These are phyloP conservation scores for Oryza australiensis DNA, from an alignment of 176 grass and related monocot species.

Conservation along the genomic window DNA sequence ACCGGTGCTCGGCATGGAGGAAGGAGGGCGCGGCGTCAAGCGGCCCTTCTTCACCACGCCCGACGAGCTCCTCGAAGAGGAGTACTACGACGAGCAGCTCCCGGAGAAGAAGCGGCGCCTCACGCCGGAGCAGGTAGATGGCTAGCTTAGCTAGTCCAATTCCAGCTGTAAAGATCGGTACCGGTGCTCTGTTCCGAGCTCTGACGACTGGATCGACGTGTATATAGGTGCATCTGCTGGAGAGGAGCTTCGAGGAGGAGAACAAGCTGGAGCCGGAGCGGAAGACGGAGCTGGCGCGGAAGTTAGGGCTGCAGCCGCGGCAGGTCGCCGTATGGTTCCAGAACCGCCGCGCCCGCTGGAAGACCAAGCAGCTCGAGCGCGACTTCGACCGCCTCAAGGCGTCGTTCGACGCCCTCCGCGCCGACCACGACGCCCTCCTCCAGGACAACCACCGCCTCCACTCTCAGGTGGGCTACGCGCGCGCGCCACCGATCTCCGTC, in stretches of 20 bases:
- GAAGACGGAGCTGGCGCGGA: constrained; percentile 92
- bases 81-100: constrained; percentile 97
- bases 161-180: not conserved
- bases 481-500: not conserved
- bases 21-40: constrained; percentile 60
- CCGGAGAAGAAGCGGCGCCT: constrained; percentile 98
- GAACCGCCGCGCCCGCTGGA: constrained; percentile 98
- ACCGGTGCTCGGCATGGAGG: constrained; percentile 53
- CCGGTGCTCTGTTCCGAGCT: constrained; percentile 8
- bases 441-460: constrained; percentile 78
- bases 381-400: constrained; percentile 95
- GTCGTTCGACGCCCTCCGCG: constrained; percentile 79
- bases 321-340: constrained; percentile 99
- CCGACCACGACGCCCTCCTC: constrained; percentile 75
- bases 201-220: not conserved
- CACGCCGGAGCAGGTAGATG: constrained; percentile 78
- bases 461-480: constrained; percentile 52
- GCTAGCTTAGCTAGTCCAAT: not conserved
- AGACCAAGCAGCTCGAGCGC: constrained; percentile 96
- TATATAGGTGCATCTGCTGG: constrained; percentile 66
- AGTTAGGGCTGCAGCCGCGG: constrained; percentile 85
- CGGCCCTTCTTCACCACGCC: constrained; percentile 92
- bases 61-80: constrained; percentile 86
- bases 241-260: constrained; percentile 87
- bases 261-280: constrained; percentile 99